phyloP scores from a whole-genome alignment of 1,284 basidiomycete species.

The Schizopora paradoxa region DNA sequence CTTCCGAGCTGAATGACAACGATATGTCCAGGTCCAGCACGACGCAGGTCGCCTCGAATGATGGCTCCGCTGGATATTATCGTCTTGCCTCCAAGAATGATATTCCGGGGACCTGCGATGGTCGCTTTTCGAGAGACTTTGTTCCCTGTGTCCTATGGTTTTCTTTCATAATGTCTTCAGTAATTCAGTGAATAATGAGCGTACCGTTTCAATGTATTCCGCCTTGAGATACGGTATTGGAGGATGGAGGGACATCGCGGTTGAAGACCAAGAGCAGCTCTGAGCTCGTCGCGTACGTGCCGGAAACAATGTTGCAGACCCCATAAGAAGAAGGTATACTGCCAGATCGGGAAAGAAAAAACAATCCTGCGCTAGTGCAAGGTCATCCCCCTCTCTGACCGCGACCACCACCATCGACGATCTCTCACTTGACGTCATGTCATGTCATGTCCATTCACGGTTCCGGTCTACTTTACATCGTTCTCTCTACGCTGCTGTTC shows the following conservation, averaged over 20 bases:
- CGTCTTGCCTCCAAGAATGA: constrained; percentile 95
- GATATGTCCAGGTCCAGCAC: constrained; percentile 81
- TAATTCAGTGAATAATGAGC: background rate
- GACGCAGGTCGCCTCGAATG: constrained; percentile 82
- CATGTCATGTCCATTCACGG: no score
- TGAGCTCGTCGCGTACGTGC: no score
- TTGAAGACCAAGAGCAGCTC: no score
- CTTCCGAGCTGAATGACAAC: constrained; percentile 91
- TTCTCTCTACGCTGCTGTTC: no score
- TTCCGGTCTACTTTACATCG: no score
- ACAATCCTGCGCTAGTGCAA: no score
- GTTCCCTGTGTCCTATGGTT: constrained; percentile 70
- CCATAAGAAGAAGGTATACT: no score
- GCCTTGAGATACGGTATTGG: constrained; percentile 25
- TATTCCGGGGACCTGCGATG: constrained; percentile 95
- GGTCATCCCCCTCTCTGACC: no score
- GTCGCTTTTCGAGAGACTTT: constrained; percentile 90
- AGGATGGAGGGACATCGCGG: constrained; percentile 13
- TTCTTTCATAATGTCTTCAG: constrained; percentile 10
- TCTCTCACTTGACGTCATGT: no score
- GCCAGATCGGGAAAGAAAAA: no score
- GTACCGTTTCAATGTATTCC: constrained; percentile 30
- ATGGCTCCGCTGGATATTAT: constrained; percentile 88
- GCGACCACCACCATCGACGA: no score
- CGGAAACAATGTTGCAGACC: no score